Evolutionary conservation across 2,329 filamentous ascomycete genomes (phyloP), one percentile per base, ranked within the genome.

Genomic region (Dactylellina sp.): DNA sequence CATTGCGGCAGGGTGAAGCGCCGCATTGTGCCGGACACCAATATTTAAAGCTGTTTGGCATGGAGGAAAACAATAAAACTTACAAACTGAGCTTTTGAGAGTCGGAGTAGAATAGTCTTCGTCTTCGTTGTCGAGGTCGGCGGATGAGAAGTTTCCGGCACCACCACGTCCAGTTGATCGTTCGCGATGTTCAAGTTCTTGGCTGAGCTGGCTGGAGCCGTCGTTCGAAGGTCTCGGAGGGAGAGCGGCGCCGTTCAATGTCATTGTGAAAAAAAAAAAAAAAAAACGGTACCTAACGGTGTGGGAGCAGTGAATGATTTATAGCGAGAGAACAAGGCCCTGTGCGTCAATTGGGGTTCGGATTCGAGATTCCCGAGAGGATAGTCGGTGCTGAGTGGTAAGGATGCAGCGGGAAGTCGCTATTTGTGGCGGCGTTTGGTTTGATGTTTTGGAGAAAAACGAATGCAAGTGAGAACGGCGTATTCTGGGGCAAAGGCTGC

Each of bases 21-120:
- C 32, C n/a, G n/a, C n/a, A n/a, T n/a, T n/a, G n/a, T n/a, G n/a
- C n/a, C n/a, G n/a, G n/a, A n/a, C 37, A 44, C 14, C 18, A 16
- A 7, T 14, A 7, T 5, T 18, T 24, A n/a, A 18, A 11, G 47
- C 16, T 42, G 7, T 65, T 65, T 32, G 28, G 9, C 42, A 28
- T 14, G 24, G 24, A 25, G 24, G 11, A 24, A 44, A 50, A 25
- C 20, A 28, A 32, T 32, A 4, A 66, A 18, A 60, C 68, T 46
- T 76, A 78, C 93, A 93, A 76, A 91, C 85, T n/a, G 90, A 83
- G 50, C 87, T 87, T 83, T 96, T 97, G 80, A 98, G 87, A 11
- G 88, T 90, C 0, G 93, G 93, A 0, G 93, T 97, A 78, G 89
- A 84, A 76, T 96, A 87, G 79, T 94, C 91, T 76, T 86, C 83